Conservation (phyloP, 1,284 basidiomycete genomes). For the Ceratobasidium sp. region DNA sequence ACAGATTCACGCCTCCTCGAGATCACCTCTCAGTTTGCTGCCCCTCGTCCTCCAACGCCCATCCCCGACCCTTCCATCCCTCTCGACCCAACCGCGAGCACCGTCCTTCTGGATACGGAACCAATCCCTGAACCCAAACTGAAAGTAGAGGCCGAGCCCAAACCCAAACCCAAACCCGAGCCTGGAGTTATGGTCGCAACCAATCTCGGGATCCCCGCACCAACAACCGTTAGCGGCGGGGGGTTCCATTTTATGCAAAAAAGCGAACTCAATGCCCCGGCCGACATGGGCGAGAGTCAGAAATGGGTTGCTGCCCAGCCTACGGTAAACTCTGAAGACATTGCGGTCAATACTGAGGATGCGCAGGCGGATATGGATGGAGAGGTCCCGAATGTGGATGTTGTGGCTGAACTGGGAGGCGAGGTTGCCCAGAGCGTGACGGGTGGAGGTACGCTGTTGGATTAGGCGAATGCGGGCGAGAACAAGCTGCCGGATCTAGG, state of each 20-base stretch:
- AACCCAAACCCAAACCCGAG: neutral
- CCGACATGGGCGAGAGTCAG: slow-evolving; percentile 46
- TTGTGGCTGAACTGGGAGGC: neutral
- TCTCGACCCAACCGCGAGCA: neutral
- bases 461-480: slow-evolving; percentile 26
- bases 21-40: slow-evolving; percentile 38
- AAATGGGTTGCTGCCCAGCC: slow-evolving; percentile 47
- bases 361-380: slow-evolving; percentile 44
- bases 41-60: slow-evolving; percentile 33
- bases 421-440: neutral
- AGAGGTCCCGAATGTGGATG: slow-evolving; percentile 38
- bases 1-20: slow-evolving; percentile 39
- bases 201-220: neutral
- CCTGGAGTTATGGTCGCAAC: neutral
- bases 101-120: neutral
- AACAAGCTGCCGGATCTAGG: slow-evolving; percentile 28
- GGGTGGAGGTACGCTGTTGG: slow-evolving; percentile 14
- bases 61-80: slow-evolving; percentile 20
- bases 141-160: neutral
- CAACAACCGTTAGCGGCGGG: neutral
- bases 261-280: slow-evolving; percentile 49
- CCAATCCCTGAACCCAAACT: slow-evolving; percentile 2
- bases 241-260: slow-evolving; percentile 40
- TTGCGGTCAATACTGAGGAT: slow-evolving; percentile 49
- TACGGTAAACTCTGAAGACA: slow-evolving; percentile 52